These are phyloP conservation scores for Lipomyces lipofer DNA, from an alignment of 805 yeast genomes.

Conservation along the genomic window DNA sequence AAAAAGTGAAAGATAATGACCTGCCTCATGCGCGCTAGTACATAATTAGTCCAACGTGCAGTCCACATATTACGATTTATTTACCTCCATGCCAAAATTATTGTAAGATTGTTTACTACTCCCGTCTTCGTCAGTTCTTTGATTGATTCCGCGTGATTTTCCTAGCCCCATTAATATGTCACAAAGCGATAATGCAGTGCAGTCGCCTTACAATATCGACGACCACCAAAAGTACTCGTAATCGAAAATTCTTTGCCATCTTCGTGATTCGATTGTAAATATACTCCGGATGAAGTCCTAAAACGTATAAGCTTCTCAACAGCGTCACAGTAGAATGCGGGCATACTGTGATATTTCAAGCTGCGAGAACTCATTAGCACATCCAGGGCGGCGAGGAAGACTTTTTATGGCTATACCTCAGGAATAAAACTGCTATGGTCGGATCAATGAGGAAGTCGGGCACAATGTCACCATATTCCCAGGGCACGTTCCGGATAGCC, in stretches of 20 bases:
- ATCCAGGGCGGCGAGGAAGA: too few species aligned
- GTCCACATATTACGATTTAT: conserved; percentile 2
- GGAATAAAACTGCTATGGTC: conserved; percentile 41
- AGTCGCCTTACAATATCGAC: conserved; percentile 37
- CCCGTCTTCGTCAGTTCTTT: conserved; percentile 40
- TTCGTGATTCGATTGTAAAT: conserved; percentile 41
- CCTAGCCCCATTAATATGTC: conserved; percentile 23
- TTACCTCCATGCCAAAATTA: conserved; percentile 41
- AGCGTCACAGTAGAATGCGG: neutral
- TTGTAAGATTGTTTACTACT: conserved; percentile 38
- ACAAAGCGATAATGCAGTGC: neutral
- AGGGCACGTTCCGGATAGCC: conserved; percentile 31
- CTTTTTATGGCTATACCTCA: too few species aligned
- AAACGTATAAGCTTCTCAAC: neutral
- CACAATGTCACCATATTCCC: conserved; percentile 39
- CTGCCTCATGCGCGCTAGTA: conserved; percentile 40
- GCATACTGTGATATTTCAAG: conserved; percentile 33
- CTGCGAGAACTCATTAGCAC: too few species aligned
- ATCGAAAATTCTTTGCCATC: conserved; percentile 38
- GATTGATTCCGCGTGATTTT: conserved; percentile 41
- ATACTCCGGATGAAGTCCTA: conserved; percentile 45
- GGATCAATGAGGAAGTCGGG: conserved; percentile 43
- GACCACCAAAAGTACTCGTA: conserved; percentile 42
- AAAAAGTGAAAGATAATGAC: conserved; percentile 40
- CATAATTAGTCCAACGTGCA: neutral